Evolutionary conservation across 1,139 yeast species (phyloP).

Genomic region (Magnusiomyces fungicola): DNA sequence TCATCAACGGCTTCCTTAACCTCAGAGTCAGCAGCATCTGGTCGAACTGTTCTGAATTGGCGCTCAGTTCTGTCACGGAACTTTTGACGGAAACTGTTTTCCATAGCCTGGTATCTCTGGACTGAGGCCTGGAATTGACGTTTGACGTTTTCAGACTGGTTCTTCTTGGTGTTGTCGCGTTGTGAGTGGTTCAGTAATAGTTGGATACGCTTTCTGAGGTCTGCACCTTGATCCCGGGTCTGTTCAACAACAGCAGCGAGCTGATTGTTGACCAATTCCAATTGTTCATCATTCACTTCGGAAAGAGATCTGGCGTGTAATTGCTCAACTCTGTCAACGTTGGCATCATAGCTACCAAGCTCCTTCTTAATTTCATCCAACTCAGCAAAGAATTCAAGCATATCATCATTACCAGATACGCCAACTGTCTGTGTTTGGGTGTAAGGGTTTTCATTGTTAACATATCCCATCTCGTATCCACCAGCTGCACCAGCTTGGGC

Average conservation of each 20-base stretch:
- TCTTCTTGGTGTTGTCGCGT: conserved; percentile 67
- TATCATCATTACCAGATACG: conserved; percentile 39
- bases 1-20: conserved; percentile 75
- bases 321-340: conserved; percentile 70
- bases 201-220: conserved; percentile 70
- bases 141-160: conserved; percentile 86
- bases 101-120: conserved; percentile 79
- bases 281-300: conserved; percentile 72
- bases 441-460: conserved; percentile 9
- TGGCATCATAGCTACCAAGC: conserved; percentile 69
- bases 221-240: conserved; percentile 69
- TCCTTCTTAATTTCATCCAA: conserved; percentile 75
- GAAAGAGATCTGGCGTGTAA: conserved; percentile 78
- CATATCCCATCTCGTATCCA: conserved; percentile 1
- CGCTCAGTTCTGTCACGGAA: conserved; percentile 86
- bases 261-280: conserved; percentile 64
- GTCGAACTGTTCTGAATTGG: conserved; percentile 82
- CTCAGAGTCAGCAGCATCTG: conserved; percentile 84
- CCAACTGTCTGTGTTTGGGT: conserved; percentile 1
- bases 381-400: conserved; percentile 73
- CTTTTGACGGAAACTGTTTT: conserved; percentile 78
- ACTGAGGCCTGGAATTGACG: conserved; percentile 78
- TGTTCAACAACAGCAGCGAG: conserved; percentile 72
- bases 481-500: background rate
- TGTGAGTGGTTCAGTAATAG: conserved; percentile 65